Percentiles rank a stretch among this genome's conserved stretches.
Evolutionary conservation across 2,329 filamentous ascomycete genomes (phyloP).

Genomic region (Colletotrichum cereale): DNA sequence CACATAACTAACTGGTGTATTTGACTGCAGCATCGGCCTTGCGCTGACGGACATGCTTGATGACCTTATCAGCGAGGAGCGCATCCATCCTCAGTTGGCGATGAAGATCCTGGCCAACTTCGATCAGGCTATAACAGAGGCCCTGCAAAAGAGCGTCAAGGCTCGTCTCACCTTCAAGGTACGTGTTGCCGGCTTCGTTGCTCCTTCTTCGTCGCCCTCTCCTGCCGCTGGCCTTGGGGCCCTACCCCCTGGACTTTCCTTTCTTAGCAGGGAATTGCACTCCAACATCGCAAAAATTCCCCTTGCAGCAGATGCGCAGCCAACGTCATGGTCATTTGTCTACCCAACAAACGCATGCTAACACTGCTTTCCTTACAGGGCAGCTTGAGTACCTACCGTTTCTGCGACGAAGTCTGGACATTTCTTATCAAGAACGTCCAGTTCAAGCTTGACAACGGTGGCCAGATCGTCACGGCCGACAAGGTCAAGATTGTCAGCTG

Average conservation of each 20-base stretch:
- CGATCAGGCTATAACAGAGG: constrained; percentile 91
- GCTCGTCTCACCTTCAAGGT: constrained; percentile 96
- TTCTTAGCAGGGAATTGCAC: no score
- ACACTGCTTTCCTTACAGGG: constrained; percentile 68
- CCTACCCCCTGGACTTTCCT: background rate
- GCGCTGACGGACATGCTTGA: constrained; percentile 97
- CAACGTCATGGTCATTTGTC: background rate
- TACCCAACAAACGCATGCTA: background rate
- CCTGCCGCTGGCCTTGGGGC: background rate
- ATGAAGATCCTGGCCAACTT: constrained; percentile 99
- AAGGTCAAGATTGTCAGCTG: constrained; percentile 99
- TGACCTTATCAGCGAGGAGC: constrained; percentile 92
- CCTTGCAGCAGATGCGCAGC: background rate
- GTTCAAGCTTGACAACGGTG: constrained; percentile 94
- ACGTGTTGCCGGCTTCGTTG: constrained; percentile 44
- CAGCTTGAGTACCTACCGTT: constrained; percentile 96
- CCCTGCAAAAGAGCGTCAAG: constrained; percentile 92
- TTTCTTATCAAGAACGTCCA: constrained; percentile 98
- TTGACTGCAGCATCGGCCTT: constrained; percentile 80
- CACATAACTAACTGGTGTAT: constrained; percentile 38
- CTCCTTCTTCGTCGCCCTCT: background rate
- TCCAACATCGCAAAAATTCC: background rate
- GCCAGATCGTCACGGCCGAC: constrained; percentile 81
- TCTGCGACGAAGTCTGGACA: constrained; percentile 99
- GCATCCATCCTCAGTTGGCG: constrained; percentile 96